Evolutionary conservation across 805 yeast species (phyloP), one percentile per base, ranked within the genome.

Genomic region (Yarrowia sp.): DNA sequence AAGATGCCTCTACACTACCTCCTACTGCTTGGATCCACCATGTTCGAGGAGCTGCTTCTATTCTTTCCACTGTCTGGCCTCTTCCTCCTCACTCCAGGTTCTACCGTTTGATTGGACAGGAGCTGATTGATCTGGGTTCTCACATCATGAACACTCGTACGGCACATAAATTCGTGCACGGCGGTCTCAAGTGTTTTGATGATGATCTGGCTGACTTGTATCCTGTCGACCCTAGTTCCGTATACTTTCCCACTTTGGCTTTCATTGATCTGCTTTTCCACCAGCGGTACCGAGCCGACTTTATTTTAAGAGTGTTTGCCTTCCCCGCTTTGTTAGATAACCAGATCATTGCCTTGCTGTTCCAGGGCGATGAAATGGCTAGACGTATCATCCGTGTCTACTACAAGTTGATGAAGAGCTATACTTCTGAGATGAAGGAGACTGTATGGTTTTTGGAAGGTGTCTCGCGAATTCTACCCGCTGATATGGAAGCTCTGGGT

Each of bases 1-100:
- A 72, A 9, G 69, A 71, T 18, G 73, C 73, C 70, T 77, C 83
- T 5, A 86, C 92, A 2, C 75, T 92, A 65, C 96, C 97, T 0
- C 92, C 98, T 1, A 86, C 95, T 3, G 96, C 98, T 0, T 93
- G 98, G 98, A 86, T 93, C 65, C 95, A 90, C 79, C 98, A 93
- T 72, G 97, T 93, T 11, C 89, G 95, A 70, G 98, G 98, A 36
- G 97, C 98, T 0, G 97, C 97, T 6, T 92, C 98, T 0, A 93
- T 93, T 64, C 79, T 93, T 60, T 89, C 97, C 1, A 96, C 97
- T 0, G 97, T 92, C n/a, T 91, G 97, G 92, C 97, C 97, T 4
- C 78, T 92, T 58, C 86, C 87, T 51, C 86, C 85, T 51, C 80
- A 81, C 13, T 87, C 91, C 3, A 75, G 88, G 64, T 87, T 87